Evolutionary conservation across 768 basidiomycete species (phyloP).

Genomic region (Boletales sp.): DNA sequence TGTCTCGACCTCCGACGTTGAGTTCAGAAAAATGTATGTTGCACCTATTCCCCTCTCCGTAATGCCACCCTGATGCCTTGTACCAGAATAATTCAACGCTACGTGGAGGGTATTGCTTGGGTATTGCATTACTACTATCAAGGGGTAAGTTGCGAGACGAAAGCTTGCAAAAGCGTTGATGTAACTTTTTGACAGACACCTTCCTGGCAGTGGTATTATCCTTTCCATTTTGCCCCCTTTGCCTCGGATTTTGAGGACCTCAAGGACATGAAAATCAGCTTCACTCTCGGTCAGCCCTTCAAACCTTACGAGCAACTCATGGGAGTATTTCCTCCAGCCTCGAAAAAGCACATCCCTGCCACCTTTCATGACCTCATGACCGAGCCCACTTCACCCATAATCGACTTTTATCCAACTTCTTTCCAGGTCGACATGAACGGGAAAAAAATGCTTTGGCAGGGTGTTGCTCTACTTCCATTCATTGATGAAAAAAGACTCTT

Average conservation of each 20-base stretch:
- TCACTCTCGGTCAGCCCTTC: conserved; percentile 83
- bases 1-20: conserved; percentile 61
- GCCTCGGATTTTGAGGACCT: conserved; percentile 89
- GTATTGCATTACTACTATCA: conserved; percentile 98
- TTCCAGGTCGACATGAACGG: conserved; percentile 99
- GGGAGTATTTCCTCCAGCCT: conserved; percentile 92
- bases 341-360: conserved; percentile 84
- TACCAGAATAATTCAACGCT: conserved; percentile 70
- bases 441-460: conserved; percentile 99
- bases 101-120: conserved; percentile 94
- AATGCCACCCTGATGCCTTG: conserved; percentile 5
- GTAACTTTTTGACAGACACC: conserved; percentile 53
- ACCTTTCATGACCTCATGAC: conserved; percentile 88
- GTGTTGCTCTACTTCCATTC: conserved; percentile 94
- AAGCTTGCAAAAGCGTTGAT: conserved; percentile 10
- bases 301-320: conserved; percentile 97
- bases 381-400: conserved; percentile 83
- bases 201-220: conserved; percentile 99
- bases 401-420: conserved; percentile 89
- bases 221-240: conserved; percentile 97
- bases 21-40: conserved; percentile 71
- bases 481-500: conserved; percentile 84
- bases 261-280: conserved; percentile 72
- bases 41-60: not conserved
- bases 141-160: conserved; percentile 57